A percentile compares a stretch with the other conserved stretches of the same genome.
These are phyloP conservation scores for Solanum virginianum DNA, from an alignment of 257 asterid species.

Conservation along the genomic window DNA sequence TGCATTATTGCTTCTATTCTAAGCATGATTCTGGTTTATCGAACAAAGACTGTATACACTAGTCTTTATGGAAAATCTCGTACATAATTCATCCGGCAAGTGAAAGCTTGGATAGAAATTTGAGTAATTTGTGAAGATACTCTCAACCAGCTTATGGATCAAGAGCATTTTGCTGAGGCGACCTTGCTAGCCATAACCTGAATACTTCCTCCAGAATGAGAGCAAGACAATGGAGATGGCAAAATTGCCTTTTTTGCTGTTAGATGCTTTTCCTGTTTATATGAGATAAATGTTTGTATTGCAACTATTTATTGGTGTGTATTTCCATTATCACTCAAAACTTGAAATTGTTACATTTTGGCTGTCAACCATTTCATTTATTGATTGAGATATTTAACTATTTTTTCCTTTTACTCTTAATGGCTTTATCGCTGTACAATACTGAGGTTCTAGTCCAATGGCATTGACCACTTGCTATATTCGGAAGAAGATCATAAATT, in stretches of 20 bases:
- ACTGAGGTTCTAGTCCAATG: neutral
- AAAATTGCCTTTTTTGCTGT: neutral
- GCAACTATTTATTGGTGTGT: neutral
- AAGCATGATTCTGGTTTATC: slow-evolving; percentile 65
- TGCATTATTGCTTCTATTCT: slow-evolving; percentile 55
- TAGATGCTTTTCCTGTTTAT: neutral
- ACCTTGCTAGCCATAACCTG: neutral
- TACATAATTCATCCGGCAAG: neutral
- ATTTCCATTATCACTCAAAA: neutral
- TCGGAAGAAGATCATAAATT: neutral
- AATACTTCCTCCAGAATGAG: neutral
- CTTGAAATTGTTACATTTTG: neutral
- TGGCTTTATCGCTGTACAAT: neutral
- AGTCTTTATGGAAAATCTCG: slow-evolving; percentile 50
- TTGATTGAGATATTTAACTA: neutral
- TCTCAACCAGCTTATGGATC: neutral
- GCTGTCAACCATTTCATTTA: neutral
- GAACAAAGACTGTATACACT: slow-evolving; percentile 63
- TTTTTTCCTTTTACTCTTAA: neutral
- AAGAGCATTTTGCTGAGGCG: neutral
- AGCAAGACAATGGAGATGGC: neutral
- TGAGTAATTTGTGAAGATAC: neutral
- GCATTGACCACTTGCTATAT: neutral
- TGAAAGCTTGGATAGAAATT: neutral
- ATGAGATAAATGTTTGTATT: neutral